Conservation (phyloP, 495 filamentous ascomycete species). For the Aspergillus haitiensis region DNA sequence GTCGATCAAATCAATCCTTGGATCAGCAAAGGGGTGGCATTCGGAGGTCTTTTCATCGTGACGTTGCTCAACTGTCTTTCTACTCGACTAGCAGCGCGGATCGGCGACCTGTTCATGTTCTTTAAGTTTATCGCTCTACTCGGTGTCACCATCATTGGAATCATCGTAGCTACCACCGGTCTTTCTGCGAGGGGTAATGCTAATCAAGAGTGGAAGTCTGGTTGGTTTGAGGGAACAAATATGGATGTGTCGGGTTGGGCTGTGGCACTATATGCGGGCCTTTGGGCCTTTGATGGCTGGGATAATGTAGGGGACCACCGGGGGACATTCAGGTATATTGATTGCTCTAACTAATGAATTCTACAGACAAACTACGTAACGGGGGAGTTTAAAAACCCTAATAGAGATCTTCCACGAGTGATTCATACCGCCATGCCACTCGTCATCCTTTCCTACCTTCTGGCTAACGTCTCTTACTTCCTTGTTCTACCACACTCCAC, state of each 20-base stretch:
- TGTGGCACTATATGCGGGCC: conserved; percentile 88
- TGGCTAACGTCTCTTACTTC: conserved; percentile 92
- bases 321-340: too few species aligned
- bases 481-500: conserved; percentile 80
- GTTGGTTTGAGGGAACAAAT: conserved; percentile 88
- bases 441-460: conserved; percentile 84
- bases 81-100: conserved; percentile 78
- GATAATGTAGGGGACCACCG: conserved; percentile 72
- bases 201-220: conserved; percentile 83
- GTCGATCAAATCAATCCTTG: conserved; percentile 72
- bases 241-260: conserved; percentile 80
- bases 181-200: conserved; percentile 71
- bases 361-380: conserved; percentile 91
- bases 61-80: conserved; percentile 87
- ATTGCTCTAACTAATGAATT: conserved; percentile 2
- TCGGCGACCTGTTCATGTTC: conserved; percentile 92
- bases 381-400: conserved; percentile 90
- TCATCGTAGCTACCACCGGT: conserved; percentile 87
- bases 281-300: conserved; percentile 99
- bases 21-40: conserved; percentile 87
- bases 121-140: conserved; percentile 90
- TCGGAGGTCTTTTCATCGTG: conserved; percentile 71
- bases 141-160: conserved; percentile 81
- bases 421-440: conserved; percentile 97
- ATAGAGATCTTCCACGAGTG: conserved; percentile 85